Evolutionary conservation across 148 eudicot species (phyloP).

Genomic region (Silene uniflora): DNA sequence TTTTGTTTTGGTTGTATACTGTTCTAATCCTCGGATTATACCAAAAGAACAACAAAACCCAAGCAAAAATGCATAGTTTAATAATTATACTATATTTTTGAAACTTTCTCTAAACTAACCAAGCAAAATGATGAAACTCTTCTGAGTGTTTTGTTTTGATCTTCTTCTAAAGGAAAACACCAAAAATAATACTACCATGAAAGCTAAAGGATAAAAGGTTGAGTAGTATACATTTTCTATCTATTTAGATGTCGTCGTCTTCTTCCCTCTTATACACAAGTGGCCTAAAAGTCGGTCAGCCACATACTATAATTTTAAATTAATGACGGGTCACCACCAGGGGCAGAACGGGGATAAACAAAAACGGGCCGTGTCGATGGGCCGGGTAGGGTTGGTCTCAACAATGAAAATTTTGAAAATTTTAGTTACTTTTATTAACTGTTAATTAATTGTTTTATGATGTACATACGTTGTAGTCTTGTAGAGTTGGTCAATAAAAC

Average conservation of each 20-base stretch:
- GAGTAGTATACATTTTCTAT: conserved; percentile 26
- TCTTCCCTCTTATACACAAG: conserved; percentile 5
- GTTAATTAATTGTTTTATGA: too few species aligned
- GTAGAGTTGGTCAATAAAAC: too few species aligned
- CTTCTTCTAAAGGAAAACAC: conserved; percentile 8
- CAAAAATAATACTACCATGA: conserved; percentile 4
- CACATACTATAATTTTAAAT: conserved; percentile 6
- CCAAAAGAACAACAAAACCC: conserved; percentile 44
- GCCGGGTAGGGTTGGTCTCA: too few species aligned
- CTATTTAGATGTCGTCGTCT: conserved; percentile 19
- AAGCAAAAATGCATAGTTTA: conserved; percentile 11
- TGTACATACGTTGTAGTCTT: too few species aligned
- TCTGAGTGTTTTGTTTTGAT: conserved; percentile 10
- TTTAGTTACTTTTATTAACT: too few species aligned
- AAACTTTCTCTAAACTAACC: background rate
- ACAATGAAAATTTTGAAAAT: too few species aligned
- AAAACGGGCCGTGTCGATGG: too few species aligned
- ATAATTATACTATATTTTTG: background rate
- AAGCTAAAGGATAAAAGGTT: background rate
- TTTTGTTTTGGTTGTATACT: conserved; percentile 34
- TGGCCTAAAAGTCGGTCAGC: conserved; percentile 18
- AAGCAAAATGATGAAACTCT: conserved; percentile 10
- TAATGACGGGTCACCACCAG: conserved; percentile 17
- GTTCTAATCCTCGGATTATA: conserved; percentile 33
- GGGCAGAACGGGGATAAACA: too few species aligned